phyloP scores from a whole-genome alignment of 768 basidiomycete genomes.

The Mrakia hoshinonis region DNA sequence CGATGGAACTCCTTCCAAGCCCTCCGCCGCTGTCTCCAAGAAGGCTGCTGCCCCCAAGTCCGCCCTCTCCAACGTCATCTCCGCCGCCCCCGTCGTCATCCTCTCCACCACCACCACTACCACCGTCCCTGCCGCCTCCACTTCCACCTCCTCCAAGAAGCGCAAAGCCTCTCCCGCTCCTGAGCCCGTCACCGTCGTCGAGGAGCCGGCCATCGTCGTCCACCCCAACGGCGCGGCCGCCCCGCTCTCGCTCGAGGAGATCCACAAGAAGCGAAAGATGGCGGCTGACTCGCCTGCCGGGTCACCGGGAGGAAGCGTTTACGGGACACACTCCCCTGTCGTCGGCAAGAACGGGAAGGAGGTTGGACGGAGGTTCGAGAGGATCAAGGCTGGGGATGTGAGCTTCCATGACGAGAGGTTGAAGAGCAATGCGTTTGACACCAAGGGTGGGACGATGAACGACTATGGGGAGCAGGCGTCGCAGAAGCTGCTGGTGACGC shows the following conservation, averaged over 20 bases:
- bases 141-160: constrained; percentile 21
- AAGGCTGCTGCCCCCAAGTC: background rate
- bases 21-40: background rate
- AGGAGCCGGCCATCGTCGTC: background rate
- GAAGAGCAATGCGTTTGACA: constrained; percentile 69
- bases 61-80: constrained; percentile 6
- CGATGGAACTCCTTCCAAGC: constrained; percentile 1
- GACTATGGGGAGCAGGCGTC: constrained; percentile 86
- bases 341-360: constrained; percentile 3
- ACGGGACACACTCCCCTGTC: background rate
- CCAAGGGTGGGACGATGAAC: constrained; percentile 55
- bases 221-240: background rate
- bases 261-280: constrained; percentile 20
- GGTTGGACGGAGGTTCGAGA: constrained; percentile 49
- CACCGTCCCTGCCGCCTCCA: background rate
- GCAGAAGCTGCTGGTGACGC: constrained; percentile 80
- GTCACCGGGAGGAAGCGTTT: background rate
- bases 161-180: constrained; percentile 22
- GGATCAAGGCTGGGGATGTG: constrained; percentile 62
- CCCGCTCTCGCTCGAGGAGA: constrained; percentile 10
- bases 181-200: background rate
- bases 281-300: background rate
- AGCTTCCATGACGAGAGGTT: constrained; percentile 46
- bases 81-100: background rate
- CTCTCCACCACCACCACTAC: constrained; percentile 1